Conservation (phyloP, 345 rosid genomes). For the Syzygium jambos region DNA sequence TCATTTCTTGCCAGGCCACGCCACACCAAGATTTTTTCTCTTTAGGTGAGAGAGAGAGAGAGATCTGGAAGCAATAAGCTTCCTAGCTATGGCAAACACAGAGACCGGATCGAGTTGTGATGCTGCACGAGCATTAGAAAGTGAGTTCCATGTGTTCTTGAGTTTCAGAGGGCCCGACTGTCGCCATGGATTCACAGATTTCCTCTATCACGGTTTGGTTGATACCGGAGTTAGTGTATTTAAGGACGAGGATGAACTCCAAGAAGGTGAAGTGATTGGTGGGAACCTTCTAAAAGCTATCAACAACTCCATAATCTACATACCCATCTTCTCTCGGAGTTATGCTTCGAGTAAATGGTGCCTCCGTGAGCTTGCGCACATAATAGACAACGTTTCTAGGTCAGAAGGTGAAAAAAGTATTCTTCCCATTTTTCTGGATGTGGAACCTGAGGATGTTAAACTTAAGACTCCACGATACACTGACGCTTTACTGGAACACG, state of each 20-base stretch:
- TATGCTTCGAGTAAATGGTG: not conserved
- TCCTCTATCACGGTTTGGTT: rapidly evolving
- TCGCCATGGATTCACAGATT: not conserved
- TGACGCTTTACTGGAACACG: too few species aligned
- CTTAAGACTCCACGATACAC: too few species aligned
- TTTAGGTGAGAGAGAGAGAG: not conserved
- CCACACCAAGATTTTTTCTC: too few species aligned
- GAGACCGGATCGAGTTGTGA: not conserved
- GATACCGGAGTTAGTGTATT: not conserved
- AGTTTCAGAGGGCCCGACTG: rapidly evolving
- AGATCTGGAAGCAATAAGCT: too few species aligned
- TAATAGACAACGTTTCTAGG: too few species aligned
- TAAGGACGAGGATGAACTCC: not conserved
- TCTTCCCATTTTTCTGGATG: not conserved
- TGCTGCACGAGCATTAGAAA: rapidly evolving
- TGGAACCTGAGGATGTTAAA: too few species aligned
- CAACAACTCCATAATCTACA: not conserved
- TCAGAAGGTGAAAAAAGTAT: too few species aligned
- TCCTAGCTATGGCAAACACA: not conserved
- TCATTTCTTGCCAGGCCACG: not conserved
- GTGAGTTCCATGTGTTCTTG: too few species aligned
- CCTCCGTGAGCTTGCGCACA: not conserved
- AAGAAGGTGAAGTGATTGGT: not conserved
- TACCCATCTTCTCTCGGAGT: not conserved
- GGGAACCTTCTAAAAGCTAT: not conserved